Evolutionary conservation across 345 rosid genomes (phyloP).

Genomic region (Eucalyptus curtisii): DNA sequence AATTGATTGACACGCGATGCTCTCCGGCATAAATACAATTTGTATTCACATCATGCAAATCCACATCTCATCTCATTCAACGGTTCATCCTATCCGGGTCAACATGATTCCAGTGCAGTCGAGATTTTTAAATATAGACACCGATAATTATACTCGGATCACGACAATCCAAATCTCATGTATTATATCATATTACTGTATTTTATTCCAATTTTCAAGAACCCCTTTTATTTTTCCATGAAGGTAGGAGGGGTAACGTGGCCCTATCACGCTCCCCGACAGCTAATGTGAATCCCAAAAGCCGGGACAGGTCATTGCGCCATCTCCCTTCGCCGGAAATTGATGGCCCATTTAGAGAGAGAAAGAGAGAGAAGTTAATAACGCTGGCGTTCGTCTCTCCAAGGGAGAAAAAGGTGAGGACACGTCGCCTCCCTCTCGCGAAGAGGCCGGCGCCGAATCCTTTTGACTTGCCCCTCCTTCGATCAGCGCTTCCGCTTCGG

Average conservation of each 20-base stretch:
- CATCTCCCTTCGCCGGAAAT: background rate
- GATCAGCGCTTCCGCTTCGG: conserved; percentile 9
- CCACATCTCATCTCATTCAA: background rate
- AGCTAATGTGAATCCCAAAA: background rate
- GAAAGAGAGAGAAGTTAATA: background rate
- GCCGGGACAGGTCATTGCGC: background rate
- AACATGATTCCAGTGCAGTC: background rate
- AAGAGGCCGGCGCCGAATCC: conserved; percentile 90
- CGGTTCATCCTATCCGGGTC: background rate
- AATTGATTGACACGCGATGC: background rate
- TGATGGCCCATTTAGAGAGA: background rate
- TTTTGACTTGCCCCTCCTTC: conserved; percentile 35
- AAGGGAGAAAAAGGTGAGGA: conserved; percentile 1
- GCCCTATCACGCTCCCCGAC: background rate
- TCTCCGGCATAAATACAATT: background rate
- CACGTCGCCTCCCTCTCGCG: conserved; percentile 39
- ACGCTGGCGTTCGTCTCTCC: background rate
- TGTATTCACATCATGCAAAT: background rate
- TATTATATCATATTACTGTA: background rate
- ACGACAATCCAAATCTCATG: too few species aligned
- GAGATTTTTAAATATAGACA: background rate
- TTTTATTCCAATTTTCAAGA: background rate
- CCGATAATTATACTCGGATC: background rate
- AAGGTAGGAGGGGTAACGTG: background rate
- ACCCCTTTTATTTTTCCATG: background rate